These are phyloP conservation scores for Termitomyces titanicus DNA, from an alignment of 768 basidiomycete genomes.

Conservation along the genomic window DNA sequence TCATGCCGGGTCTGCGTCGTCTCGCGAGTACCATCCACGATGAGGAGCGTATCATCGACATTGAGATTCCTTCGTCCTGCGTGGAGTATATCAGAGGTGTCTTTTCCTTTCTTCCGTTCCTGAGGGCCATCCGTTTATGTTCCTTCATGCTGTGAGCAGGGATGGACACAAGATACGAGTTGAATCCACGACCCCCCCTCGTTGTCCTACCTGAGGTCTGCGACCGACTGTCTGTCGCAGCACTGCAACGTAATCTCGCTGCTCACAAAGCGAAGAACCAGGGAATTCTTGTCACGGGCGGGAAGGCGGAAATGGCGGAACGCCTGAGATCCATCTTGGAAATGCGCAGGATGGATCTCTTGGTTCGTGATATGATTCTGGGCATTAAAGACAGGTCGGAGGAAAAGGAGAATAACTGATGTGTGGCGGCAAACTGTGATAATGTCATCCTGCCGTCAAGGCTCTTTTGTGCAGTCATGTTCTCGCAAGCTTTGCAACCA, in stretches of 20 bases:
- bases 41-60: conserved; percentile 38
- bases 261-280: conserved; percentile 50
- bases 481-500: neutral
- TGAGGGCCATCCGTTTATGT: neutral
- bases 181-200: conserved; percentile 45
- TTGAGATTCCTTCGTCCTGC: conserved; percentile 53
- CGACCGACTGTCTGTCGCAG: conserved; percentile 37
- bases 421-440: too few species aligned
- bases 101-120: neutral
- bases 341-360: conserved; percentile 44
- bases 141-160: conserved; percentile 26
- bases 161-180: conserved; percentile 43
- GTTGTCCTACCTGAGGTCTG: conserved; percentile 40
- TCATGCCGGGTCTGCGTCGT: neutral
- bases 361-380: conserved; percentile 28
- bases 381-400: conserved; percentile 12
- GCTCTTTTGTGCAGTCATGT: neutral
- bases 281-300: conserved; percentile 40
- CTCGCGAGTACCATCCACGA: conserved; percentile 28
- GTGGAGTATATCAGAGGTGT: conserved; percentile 52
- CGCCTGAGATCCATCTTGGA: conserved; percentile 44
- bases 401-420: neutral
- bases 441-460: neutral
- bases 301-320: conserved; percentile 44
- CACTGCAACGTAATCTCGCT: conserved; percentile 53